Conservation (phyloP, 2,329 filamentous ascomycete species). For the Beauveria brongniartii region DNA sequence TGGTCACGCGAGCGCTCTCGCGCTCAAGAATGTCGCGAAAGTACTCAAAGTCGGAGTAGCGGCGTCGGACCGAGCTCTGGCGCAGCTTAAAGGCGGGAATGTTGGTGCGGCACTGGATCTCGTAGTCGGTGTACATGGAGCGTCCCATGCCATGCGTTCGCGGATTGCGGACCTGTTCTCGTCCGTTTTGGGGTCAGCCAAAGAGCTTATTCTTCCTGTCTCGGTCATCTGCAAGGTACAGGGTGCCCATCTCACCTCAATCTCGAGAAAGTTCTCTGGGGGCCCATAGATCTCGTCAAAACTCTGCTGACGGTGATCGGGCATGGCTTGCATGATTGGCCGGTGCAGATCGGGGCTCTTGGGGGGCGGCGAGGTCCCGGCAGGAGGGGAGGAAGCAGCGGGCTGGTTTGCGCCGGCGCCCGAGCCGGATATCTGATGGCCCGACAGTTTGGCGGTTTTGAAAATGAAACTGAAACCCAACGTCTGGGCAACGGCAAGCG, state of each 20-base stretch:
- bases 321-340: constrained; percentile 57
- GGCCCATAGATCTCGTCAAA: constrained; percentile 99
- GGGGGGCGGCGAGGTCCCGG: not conserved
- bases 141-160: constrained; percentile 91
- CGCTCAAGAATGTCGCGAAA: constrained; percentile 97
- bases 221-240: no score
- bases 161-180: constrained; percentile 73
- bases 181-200: not conserved
- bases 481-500: not conserved
- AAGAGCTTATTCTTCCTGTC: not conserved
- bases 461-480: not conserved
- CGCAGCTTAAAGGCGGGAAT: constrained; percentile 98
- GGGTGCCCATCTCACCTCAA: constrained; percentile 57
- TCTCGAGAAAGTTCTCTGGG: constrained; percentile 97
- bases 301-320: constrained; percentile 76
- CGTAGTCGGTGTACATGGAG: constrained; percentile 97
- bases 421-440: constrained; percentile 27
- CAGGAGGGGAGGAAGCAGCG: not conserved
- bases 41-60: constrained; percentile 97
- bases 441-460: constrained; percentile 34
- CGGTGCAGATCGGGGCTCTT: constrained; percentile 33
- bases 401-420: constrained; percentile 21
- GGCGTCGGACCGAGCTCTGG: constrained; percentile 76
- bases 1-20: constrained; percentile 87
- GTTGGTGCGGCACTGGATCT: constrained; percentile 95